Evolutionary conservation across 768 basidiomycete genomes (phyloP).

Genomic region (Lactarius psammicola): DNA sequence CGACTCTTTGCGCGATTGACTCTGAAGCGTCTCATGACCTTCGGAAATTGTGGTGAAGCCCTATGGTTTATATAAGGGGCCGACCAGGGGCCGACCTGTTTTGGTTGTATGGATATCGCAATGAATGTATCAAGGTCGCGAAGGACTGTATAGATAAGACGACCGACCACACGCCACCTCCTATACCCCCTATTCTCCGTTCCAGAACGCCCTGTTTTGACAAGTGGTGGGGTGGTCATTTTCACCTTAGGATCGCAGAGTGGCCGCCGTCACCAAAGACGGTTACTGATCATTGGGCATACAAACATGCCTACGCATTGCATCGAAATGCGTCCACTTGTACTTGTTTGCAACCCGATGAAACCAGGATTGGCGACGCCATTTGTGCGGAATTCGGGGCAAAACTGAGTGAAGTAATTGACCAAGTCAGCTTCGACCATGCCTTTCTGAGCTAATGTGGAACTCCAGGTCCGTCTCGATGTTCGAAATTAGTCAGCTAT

Average conservation of each 20-base stretch:
- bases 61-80: slow-evolving; percentile 10
- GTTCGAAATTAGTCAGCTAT: not conserved
- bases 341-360: not conserved
- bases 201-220: no score
- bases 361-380: not conserved
- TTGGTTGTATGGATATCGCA: not conserved
- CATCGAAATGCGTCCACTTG: not conserved
- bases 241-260: not conserved
- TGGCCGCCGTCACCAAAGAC: slow-evolving; percentile 12
- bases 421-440: not conserved
- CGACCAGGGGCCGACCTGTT: no score
- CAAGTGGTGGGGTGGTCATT: slow-evolving; percentile 15
- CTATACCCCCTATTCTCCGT: no score
- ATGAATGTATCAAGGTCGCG: not conserved
- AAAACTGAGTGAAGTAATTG: not conserved
- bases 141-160: not conserved
- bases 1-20: slow-evolving; percentile 6
- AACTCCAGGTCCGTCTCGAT: slow-evolving; percentile 4
- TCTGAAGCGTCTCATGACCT: slow-evolving; percentile 1
- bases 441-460: not conserved
- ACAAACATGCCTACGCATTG: not conserved
- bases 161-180: no score
- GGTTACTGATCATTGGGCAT: not conserved
- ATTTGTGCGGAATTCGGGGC: slow-evolving; percentile 5
- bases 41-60: slow-evolving; percentile 7